phyloP scores from a whole-genome alignment of 2,329 filamentous ascomycete species.

The Ophiostoma australiae region DNA sequence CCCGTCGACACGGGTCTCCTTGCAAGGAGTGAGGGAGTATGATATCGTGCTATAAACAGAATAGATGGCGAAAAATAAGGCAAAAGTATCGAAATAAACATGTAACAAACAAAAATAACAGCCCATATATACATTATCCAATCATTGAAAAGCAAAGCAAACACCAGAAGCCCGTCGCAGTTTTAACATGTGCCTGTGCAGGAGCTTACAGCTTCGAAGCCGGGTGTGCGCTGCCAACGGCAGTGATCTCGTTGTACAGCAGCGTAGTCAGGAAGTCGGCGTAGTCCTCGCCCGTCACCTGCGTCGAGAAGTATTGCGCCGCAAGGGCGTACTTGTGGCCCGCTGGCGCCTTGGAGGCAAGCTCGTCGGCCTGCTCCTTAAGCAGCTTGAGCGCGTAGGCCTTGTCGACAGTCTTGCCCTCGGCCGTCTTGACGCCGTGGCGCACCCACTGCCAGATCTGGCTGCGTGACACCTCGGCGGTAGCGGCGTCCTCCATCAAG shows the following conservation, averaged over 20 bases:
- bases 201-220: conserved; percentile 59
- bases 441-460: conserved; percentile 97
- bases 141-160: neutral
- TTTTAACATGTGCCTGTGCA: neutral
- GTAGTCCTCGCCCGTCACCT: conserved; percentile 96
- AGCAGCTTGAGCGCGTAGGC: conserved; percentile 80
- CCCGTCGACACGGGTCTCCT: conserved; percentile 3
- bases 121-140: conserved; percentile 9
- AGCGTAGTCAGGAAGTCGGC: conserved; percentile 89
- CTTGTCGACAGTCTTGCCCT: conserved; percentile 92
- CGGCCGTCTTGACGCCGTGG: conserved; percentile 67
- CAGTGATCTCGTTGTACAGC: conserved; percentile 83
- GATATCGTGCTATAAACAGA: conserved; percentile 13
- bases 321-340: conserved; percentile 91
- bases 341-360: conserved; percentile 69
- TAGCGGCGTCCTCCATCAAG: conserved; percentile 81
- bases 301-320: conserved; percentile 83
- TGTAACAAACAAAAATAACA: conserved; percentile 10
- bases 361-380: conserved; percentile 74
- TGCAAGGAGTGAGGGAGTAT: conserved; percentile 9
- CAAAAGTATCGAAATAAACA: neutral
- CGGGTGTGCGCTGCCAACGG: conserved; percentile 56
- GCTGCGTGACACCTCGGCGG: conserved; percentile 87
- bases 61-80: neutral
- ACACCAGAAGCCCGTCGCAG: neutral